Evolutionary conservation across 129 eudicot genomes (phyloP), one percentile per base, ranked within the genome.

Genomic region (Escallonia rubra): DNA sequence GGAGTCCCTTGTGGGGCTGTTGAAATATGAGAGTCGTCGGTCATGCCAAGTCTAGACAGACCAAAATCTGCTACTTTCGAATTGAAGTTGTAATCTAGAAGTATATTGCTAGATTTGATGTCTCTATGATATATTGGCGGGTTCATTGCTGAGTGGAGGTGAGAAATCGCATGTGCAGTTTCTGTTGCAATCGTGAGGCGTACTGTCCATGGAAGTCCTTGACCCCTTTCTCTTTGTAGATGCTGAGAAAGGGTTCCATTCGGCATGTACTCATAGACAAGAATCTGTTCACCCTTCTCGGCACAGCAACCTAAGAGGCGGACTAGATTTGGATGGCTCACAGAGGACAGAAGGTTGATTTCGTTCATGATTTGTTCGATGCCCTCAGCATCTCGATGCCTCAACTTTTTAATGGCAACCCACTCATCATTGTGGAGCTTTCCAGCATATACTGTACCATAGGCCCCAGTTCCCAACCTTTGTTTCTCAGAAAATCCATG

Each of bases 1-100:
- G 98, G 98, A 10, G 98, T 92, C 57, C 98, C 98, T 72, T 92
- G 98, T 41, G 98, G 98, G 48, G 96, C 98, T 9, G 98, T 92
- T 23, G 96, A 92, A 65, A 92, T 75, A 72, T 92, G 98, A 34
- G 98, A 92, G 60, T 84, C 87, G 42, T 89, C 98, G 4, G 53
- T 74, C 86, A 86, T 73, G 41, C 98, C 98, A 10, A 89, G 86
- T 75, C 98, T 89, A 2, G 95, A 92, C 59, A 92, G 98, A 16
- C 96, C 96, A 68, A 92, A 92, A 71, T 89, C 98, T 10, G 98
- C 98, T 39, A 92, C 98, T 72, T 92, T 92, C 38, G 96, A 92
- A 13, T 75, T 74, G 67, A 70, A 92, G 13, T 78, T 72, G 75
- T 73, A 72, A 74, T 89, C 96, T 46, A 92, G 51, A 46, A 92